These are phyloP conservation scores for Leptosphaerulina australis DNA, from an alignment of 2,329 filamentous ascomycete species.

Conservation along the genomic window DNA sequence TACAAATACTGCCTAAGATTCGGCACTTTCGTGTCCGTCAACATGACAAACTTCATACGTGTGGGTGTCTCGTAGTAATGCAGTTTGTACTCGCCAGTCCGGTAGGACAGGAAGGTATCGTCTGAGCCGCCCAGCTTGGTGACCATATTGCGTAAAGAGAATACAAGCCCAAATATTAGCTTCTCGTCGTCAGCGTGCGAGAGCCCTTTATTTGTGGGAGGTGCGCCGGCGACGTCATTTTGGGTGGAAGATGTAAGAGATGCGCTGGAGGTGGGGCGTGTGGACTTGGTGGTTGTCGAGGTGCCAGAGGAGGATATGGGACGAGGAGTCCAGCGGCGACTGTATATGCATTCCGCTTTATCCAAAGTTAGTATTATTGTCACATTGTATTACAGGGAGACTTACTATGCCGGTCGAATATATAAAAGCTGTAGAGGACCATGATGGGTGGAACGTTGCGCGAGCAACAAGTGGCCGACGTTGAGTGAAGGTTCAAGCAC, in stretches of 20 bases:
- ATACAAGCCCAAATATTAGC: conserved; percentile 95
- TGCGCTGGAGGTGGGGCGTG: conserved; percentile 57
- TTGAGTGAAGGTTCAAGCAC: conserved; percentile 14
- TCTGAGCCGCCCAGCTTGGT: conserved; percentile 92
- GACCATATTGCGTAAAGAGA: conserved; percentile 95
- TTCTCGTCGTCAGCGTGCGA: conserved; percentile 85
- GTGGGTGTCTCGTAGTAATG: conserved; percentile 99
- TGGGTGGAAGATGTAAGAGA: conserved; percentile 45
- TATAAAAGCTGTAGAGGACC: conserved; percentile 97
- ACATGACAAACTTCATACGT: conserved; percentile 93
- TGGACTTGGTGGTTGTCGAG: conserved; percentile 47
- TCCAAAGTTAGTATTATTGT: conserved; percentile 19
- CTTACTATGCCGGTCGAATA: conserved; percentile 97
- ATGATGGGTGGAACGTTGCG: conserved; percentile 56
- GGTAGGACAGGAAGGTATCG: conserved; percentile 90
- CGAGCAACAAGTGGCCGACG: background rate
- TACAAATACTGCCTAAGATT: conserved; percentile 95
- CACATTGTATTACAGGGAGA: background rate
- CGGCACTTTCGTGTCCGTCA: conserved; percentile 85
- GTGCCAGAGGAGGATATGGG: conserved; percentile 49
- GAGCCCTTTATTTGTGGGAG: conserved; percentile 35
- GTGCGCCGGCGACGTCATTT: conserved; percentile 37
- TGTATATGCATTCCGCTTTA: conserved; percentile 96
- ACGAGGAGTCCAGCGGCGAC: conserved; percentile 75
- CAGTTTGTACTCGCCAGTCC: conserved; percentile 93